Evolutionary conservation across 352 stramenopile genomes (phyloP).

Genomic region (Pythium rhizo-oryzae): DNA sequence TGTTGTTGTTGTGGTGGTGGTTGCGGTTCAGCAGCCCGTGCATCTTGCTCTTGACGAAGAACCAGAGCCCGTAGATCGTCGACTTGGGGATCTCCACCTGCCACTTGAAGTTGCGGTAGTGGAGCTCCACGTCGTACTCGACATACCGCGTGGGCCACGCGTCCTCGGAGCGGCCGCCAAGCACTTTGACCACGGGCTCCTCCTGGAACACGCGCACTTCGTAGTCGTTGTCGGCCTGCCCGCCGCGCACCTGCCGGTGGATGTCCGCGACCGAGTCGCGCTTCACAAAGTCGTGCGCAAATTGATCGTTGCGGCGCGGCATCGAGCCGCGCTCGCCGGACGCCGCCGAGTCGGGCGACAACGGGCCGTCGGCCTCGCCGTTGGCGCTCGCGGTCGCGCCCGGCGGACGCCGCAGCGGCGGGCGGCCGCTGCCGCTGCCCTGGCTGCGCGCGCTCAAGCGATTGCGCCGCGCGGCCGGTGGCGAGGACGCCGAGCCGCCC

Average conservation of each 20-base stretch:
- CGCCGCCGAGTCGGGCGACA: conserved; percentile 22
- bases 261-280: conserved; percentile 48
- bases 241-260: conserved; percentile 33
- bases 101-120: conserved; percentile 81
- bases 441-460: background rate
- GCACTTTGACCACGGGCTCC: conserved; percentile 55
- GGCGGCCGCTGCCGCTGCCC: background rate
- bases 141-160: conserved; percentile 82
- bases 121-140: conserved; percentile 85
- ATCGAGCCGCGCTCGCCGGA: conserved; percentile 11
- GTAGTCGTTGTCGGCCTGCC: conserved; percentile 51
- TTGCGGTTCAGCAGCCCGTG: conserved; percentile 45
- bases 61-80: conserved; percentile 81
- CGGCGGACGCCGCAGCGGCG: conserved; percentile 6
- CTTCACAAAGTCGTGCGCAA: conserved; percentile 48
- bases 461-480: background rate
- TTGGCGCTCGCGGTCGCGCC: conserved; percentile 10
- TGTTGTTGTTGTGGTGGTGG: background rate
- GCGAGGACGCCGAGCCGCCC: conserved; percentile 13
- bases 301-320: conserved; percentile 30
- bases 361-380: conserved; percentile 3
- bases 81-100: conserved; percentile 87
- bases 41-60: conserved; percentile 85
- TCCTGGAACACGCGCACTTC: conserved; percentile 83
- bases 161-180: conserved; percentile 70